Conservation (phyloP, 768 basidiomycete species). For the Suillus tomentosus region DNA sequence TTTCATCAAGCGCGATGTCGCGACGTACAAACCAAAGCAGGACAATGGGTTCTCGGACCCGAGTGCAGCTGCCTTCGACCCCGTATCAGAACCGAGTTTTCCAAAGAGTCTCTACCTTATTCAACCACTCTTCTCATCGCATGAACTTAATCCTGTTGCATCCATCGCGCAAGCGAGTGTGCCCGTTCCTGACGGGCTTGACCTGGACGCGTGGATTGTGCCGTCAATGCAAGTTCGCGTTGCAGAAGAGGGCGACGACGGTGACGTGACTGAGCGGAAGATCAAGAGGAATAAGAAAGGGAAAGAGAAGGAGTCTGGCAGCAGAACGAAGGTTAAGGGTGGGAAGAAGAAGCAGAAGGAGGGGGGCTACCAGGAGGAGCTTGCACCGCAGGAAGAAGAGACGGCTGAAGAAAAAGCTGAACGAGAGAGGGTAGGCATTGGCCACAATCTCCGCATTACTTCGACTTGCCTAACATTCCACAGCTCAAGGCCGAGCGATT, state of each 20-base stretch:
- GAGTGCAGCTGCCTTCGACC: slow-evolving; percentile 41
- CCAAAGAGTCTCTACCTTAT: slow-evolving; percentile 92
- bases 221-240: slow-evolving; percentile 48
- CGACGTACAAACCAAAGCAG: slow-evolving; percentile 49
- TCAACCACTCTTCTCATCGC: slow-evolving; percentile 69
- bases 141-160: slow-evolving; percentile 88
- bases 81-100: slow-evolving; percentile 52
- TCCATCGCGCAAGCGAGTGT: slow-evolving; percentile 78
- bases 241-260: slow-evolving; percentile 33
- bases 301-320: slow-evolving; percentile 45
- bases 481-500: slow-evolving; percentile 77
- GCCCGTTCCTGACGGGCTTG: slow-evolving; percentile 77
- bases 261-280: slow-evolving; percentile 40
- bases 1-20: slow-evolving; percentile 76
- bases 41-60: slow-evolving; percentile 39
- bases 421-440: slow-evolving; percentile 61
- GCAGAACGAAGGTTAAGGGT: slow-evolving; percentile 31
- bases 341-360: slow-evolving; percentile 51
- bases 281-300: slow-evolving; percentile 45
- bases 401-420: slow-evolving; percentile 60
- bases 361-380: slow-evolving; percentile 24
- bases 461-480: slow-evolving; percentile 16
- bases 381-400: slow-evolving; percentile 47
- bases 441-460: neutral
- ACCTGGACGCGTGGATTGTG: slow-evolving; percentile 86